phyloP scores from a whole-genome alignment of 768 basidiomycete species.

The Boletus fagicola region DNA sequence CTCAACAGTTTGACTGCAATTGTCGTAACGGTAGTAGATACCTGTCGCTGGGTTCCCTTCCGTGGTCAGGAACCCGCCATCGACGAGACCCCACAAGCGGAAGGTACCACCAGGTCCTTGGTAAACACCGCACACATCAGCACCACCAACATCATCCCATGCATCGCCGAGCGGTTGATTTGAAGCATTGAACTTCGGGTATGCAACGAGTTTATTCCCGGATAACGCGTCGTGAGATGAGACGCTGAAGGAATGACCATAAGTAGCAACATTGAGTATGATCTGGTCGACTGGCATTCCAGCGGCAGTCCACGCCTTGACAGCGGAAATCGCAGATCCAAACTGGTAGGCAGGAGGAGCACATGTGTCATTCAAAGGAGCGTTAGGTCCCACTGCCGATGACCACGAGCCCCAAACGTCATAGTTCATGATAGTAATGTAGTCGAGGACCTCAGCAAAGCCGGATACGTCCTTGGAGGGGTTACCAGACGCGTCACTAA shows the following conservation, averaged over 20 bases:
- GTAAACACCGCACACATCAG: constrained; percentile 54
- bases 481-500: constrained; percentile 52
- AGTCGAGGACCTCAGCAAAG: constrained; percentile 70
- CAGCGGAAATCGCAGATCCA: constrained; percentile 74
- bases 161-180: constrained; percentile 51
- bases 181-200: constrained; percentile 48
- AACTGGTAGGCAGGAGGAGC: constrained; percentile 51
- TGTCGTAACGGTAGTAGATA: constrained; percentile 59
- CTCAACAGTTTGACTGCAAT: constrained; percentile 71
- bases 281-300: constrained; percentile 71
- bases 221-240: constrained; percentile 39
- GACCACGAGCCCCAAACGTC: constrained; percentile 57
- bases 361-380: constrained; percentile 79
- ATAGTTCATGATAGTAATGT: constrained; percentile 65
- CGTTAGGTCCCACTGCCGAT: constrained; percentile 67
- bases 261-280: constrained; percentile 77
- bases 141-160: constrained; percentile 49
- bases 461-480: constrained; percentile 69
- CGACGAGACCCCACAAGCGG: constrained; percentile 59
- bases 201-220: constrained; percentile 39
- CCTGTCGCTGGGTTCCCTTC: constrained; percentile 35
- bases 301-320: constrained; percentile 70
- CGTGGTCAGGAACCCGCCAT: constrained; percentile 49
- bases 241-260: constrained; percentile 71
- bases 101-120: constrained; percentile 51